A percentile compares a stretch with the other conserved stretches of the same genome.
Conservation (phyloP, 2,329 filamentous ascomycete genomes). For the Cryphonectria nitschkei region DNA sequence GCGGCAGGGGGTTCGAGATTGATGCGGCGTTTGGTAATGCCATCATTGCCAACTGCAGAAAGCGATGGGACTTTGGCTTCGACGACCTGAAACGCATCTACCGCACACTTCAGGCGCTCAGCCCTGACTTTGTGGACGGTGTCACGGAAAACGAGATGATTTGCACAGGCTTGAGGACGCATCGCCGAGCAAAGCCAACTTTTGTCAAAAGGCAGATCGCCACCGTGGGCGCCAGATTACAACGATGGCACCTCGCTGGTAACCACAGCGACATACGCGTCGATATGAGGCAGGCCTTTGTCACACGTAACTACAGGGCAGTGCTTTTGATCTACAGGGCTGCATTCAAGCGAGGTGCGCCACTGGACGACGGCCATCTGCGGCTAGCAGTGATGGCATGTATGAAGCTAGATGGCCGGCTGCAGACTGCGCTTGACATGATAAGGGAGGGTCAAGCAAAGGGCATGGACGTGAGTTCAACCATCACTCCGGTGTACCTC, state of each 20-base stretch:
- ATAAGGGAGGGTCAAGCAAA: slow-evolving; percentile 44
- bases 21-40: slow-evolving; percentile 45
- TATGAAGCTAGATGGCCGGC: slow-evolving; percentile 38
- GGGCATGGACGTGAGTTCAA: slow-evolving; percentile 48
- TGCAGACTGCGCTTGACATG: slow-evolving; percentile 43
- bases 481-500: slow-evolving; percentile 45
- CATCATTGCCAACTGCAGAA: slow-evolving; percentile 43
- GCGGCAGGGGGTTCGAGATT: slow-evolving; percentile 40
- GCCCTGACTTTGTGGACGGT: slow-evolving; percentile 40
- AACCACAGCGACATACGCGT: slow-evolving; percentile 20
- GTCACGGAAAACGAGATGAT: slow-evolving; percentile 41
- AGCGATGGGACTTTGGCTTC: slow-evolving; percentile 44
- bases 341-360: slow-evolving; percentile 41
- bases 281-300: slow-evolving; percentile 25
- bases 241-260: slow-evolving; percentile 8
- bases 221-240: slow-evolving; percentile 16
- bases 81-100: slow-evolving; percentile 41
- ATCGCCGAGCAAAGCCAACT: slow-evolving; percentile 11
- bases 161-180: slow-evolving; percentile 12
- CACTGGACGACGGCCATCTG: slow-evolving; percentile 46
- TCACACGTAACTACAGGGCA: slow-evolving; percentile 16
- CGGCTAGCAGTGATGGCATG: slow-evolving; percentile 52
- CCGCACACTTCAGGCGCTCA: slow-evolving; percentile 39
- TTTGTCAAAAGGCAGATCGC: slow-evolving; percentile 20
- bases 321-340: slow-evolving; percentile 42